A percentile compares a stretch with the other conserved stretches of the same genome.
Conservation (phyloP, 2,329 filamentous ascomycete species). For the Chaetothyriales sp. region DNA sequence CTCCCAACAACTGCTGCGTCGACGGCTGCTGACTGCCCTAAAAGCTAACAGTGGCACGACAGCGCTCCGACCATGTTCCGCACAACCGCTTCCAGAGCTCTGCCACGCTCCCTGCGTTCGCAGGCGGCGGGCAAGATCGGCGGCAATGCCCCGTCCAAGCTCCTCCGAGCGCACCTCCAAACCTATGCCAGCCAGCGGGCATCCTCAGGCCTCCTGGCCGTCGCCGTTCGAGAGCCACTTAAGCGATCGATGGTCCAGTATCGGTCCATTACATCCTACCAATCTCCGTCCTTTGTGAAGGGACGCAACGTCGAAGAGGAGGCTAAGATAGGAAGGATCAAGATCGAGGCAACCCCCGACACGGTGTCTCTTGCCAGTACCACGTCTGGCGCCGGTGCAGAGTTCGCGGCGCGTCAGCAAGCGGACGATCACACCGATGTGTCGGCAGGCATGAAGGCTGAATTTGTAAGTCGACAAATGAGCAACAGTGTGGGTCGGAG, state of each 20-base stretch:
- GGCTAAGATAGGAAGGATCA: slow-evolving; percentile 37
- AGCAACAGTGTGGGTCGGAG: background rate
- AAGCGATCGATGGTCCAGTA: slow-evolving; percentile 36
- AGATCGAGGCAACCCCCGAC: slow-evolving; percentile 45
- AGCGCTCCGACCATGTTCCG: slow-evolving; percentile 30
- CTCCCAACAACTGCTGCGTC: slow-evolving; percentile 10
- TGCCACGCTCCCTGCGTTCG: slow-evolving; percentile 24
- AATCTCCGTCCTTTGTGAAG: slow-evolving; percentile 7
- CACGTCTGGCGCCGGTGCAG: slow-evolving; percentile 36
- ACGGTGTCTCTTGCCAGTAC: slow-evolving; percentile 45
- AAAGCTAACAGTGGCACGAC: slow-evolving; percentile 19
- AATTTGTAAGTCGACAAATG: slow-evolving; percentile 38
- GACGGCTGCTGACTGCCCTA: slow-evolving; percentile 7
- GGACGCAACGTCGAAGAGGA: slow-evolving; percentile 28
- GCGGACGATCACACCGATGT: slow-evolving; percentile 33
- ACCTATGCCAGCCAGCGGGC: slow-evolving; percentile 27
- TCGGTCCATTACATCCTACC: slow-evolving; percentile 21
- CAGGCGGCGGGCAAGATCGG: slow-evolving; percentile 8
- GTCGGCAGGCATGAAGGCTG: slow-evolving; percentile 37
- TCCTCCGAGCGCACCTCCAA: slow-evolving; percentile 27
- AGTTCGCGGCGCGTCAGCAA: slow-evolving; percentile 15
- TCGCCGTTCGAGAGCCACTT: slow-evolving; percentile 31
- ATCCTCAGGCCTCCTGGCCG: slow-evolving; percentile 25
- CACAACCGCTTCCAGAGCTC: slow-evolving; percentile 30
- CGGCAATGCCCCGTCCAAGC: slow-evolving; percentile 24